Evolutionary conservation across 257 asterid species (phyloP).

Genomic region (Eucommia ulmoides): DNA sequence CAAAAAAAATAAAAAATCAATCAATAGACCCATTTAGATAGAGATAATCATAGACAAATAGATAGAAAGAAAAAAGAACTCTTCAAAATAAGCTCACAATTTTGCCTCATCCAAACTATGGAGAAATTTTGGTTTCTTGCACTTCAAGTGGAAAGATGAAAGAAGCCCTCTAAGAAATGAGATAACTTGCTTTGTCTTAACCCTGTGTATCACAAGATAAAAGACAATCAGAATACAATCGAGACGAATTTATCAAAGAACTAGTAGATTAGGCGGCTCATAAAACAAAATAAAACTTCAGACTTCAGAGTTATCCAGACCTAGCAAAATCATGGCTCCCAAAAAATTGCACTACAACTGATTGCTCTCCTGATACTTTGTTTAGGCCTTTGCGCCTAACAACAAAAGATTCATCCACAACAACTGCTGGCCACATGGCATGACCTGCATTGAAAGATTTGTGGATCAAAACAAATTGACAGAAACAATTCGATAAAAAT

Average conservation of each 20-base stretch:
- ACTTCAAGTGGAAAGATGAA: constrained; percentile 77
- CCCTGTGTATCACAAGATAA: constrained; percentile 36
- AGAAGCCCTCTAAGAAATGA: constrained; percentile 87
- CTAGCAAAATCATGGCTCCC: constrained; percentile 99
- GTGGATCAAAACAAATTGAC: constrained; percentile 12
- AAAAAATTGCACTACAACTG: constrained; percentile 86
- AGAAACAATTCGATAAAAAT: constrained; percentile 9
- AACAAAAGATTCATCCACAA: constrained; percentile 69
- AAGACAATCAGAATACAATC: constrained; percentile 10
- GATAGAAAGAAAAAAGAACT: no score
- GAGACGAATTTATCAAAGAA: neutral
- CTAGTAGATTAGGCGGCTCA: neutral
- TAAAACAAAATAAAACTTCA: neutral
- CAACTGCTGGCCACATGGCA: constrained; percentile 96
- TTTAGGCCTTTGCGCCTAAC: constrained; percentile 59
- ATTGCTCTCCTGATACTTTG: constrained; percentile 63
- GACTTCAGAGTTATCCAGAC: no score
- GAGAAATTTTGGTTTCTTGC: constrained; percentile 67
- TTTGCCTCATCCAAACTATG: constrained; percentile 86
- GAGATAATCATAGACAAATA: no score
- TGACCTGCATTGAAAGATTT: constrained; percentile 87
- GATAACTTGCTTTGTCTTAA: constrained; percentile 56
- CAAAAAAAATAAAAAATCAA: no score
- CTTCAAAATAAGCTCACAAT: constrained; percentile 72
- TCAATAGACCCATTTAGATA: no score